Percentiles rank a stretch among this genome's conserved stretches.
These are phyloP conservation scores for Nakataea oryzae DNA, from an alignment of 2,329 filamentous ascomycete species.

Conservation along the genomic window DNA sequence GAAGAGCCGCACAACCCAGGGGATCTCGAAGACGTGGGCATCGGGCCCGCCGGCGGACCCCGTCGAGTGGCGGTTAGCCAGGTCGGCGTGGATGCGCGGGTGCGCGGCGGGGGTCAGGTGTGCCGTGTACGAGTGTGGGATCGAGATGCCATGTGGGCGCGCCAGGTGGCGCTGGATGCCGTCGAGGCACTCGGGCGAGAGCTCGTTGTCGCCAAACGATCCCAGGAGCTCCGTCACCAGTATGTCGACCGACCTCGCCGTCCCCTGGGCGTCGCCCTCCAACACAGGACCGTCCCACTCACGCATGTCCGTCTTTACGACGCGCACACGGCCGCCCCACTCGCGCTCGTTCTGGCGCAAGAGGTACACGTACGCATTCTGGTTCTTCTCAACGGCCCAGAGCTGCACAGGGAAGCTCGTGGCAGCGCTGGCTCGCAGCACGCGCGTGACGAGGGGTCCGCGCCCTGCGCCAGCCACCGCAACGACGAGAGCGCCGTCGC, in stretches of 20 bases:
- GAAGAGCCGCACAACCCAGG: constrained; percentile 89
- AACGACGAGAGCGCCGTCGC: constrained; percentile 56
- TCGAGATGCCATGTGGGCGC: constrained; percentile 75
- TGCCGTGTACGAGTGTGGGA: constrained; percentile 86
- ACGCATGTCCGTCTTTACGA: constrained; percentile 96
- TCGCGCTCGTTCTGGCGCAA: constrained; percentile 71
- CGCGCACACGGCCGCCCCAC: constrained; percentile 73
- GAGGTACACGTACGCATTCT: constrained; percentile 89
- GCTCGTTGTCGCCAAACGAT: constrained; percentile 93
- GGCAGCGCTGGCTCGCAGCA: constrained; percentile 65
- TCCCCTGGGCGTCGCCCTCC: constrained; percentile 31
- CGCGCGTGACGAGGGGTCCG: constrained; percentile 82
- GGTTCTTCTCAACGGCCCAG: constrained; percentile 97
- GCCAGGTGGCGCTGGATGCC: constrained; percentile 86
- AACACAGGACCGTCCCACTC: constrained; percentile 76
- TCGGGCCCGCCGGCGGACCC: constrained; percentile 27
- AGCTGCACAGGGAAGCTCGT: constrained; percentile 72
- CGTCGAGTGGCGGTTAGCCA: constrained; percentile 48
- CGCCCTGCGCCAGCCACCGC: constrained; percentile 90
- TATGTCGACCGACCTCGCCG: constrained; percentile 68
- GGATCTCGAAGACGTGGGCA: constrained; percentile 70
- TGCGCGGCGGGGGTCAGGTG: constrained; percentile 87
- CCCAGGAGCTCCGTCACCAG: constrained; percentile 88
- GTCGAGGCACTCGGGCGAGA: constrained; percentile 88
- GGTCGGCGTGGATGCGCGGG: constrained; percentile 75